A percentile compares a stretch with the other conserved stretches of the same genome.
Conservation (phyloP, 225 moss, liverwort and hornwort genomes). For the Asterella californica region DNA sequence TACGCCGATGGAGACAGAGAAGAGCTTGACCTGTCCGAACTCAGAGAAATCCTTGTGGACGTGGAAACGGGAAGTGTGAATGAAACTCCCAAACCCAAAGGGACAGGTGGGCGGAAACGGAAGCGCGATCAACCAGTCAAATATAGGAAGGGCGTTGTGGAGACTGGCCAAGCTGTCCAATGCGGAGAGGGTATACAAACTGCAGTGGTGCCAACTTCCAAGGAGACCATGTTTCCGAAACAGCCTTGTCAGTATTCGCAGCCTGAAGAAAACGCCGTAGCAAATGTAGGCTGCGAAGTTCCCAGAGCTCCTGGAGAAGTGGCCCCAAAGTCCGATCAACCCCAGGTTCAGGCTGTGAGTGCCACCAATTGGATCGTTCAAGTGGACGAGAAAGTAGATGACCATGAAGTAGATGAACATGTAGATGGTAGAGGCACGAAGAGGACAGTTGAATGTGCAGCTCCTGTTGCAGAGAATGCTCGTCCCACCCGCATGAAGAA, state of each 20-base stretch:
- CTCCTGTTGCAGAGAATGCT: neutral
- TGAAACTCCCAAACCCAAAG: slow-evolving; percentile 2
- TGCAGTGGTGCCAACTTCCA: neutral
- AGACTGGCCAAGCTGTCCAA: neutral
- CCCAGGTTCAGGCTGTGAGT: neutral
- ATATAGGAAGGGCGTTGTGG: slow-evolving; percentile 2
- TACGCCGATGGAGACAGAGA: slow-evolving; percentile 47
- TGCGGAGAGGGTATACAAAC: neutral
- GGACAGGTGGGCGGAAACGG: slow-evolving; percentile 36
- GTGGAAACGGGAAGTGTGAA: slow-evolving; percentile 11
- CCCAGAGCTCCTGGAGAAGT: neutral
- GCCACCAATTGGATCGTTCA: neutral
- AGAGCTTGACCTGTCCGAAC: slow-evolving; percentile 42
- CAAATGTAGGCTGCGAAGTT: neutral
- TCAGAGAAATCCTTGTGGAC: slow-evolving; percentile 26
- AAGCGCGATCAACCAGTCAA: slow-evolving; percentile 24
- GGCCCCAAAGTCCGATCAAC: neutral
- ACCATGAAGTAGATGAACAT: neutral
- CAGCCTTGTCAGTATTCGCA: neutral
- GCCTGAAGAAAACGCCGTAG: neutral
- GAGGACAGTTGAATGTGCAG: slow-evolving; percentile 8
- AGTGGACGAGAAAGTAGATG: neutral
- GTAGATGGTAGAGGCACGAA: slow-evolving; percentile 14
- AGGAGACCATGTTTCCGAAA: neutral
- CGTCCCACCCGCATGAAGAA: slow-evolving; percentile 27